Evolutionary conservation across 768 basidiomycete genomes (phyloP), one percentile per base, ranked within the genome.

Genomic region (Trametes coccinea): DNA sequence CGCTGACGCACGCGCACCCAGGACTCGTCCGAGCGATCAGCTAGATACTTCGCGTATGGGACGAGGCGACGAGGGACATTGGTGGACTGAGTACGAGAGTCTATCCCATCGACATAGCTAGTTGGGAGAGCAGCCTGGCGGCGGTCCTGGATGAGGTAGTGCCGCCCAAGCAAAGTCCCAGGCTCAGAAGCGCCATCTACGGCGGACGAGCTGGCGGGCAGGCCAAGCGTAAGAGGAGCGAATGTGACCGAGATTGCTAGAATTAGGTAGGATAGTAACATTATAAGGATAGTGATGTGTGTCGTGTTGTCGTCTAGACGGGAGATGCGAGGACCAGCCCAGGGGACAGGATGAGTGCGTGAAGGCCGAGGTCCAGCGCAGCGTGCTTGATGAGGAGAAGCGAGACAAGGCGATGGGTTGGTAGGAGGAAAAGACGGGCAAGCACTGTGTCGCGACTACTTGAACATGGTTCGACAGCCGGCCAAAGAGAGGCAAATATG

Each of bases 161-260:
- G 70, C 17, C 68, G 63, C 2, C 70, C 70, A 14, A 69, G 64
- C 1, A 71, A 62, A n/a, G 61, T 62, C 5, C 54, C 59, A 5
- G 70, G 70, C 27, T 71, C 66, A 5, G 53, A 39, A 30, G 29
- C 22, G 47, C 48, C 6, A 30, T 27, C 39, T 2, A 16, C 9
- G 11, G 22, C 41, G 41, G 41, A n/a, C 22, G 44, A n/a, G n/a
- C 27, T 14, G 22, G 41, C 8, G 7, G 61, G 61, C 13, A 37
- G 53, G 17, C 39, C 50, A 4, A 40, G 34, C 17, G 31, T 53
- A 47, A 53, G 58, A 10, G 52, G 62, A 33, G 48, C 46, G 59
- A 46, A 57, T 33, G 43, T 41, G 52, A 31, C 31, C 3, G 58
- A 58, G 47, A 62, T 30, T 17, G 56, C 56, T 46, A 62, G 17